phyloP scores from a whole-genome alignment of 352 stramenopile species.

The Pythium aristosporum region DNA sequence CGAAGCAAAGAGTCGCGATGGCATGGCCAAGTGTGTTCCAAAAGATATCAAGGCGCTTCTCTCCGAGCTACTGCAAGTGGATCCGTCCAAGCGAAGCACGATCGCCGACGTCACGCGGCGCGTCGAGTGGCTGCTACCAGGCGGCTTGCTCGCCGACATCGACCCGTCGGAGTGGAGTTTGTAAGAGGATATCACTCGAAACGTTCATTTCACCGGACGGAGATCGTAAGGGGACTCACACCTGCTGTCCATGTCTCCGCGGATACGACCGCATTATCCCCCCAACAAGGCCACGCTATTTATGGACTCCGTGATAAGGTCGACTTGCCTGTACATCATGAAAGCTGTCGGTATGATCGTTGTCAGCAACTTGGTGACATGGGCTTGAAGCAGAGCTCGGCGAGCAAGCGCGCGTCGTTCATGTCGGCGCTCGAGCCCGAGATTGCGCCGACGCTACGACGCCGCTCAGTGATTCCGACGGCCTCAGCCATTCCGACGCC shows the following conservation, averaged over 20 bases:
- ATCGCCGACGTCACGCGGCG: conserved; percentile 2
- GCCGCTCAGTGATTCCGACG: conserved; percentile 14
- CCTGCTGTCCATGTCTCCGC: no score
- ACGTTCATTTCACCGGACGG: no score
- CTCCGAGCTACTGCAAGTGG: conserved; percentile 10
- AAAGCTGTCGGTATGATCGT: no score
- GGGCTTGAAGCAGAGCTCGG: conserved; percentile 7
- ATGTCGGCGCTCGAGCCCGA: conserved; percentile 18
- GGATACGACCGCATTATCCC: no score
- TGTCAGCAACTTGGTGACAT: neutral
- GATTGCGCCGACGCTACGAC: conserved; percentile 14
- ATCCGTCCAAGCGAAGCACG: conserved; percentile 6
- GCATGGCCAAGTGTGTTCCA: neutral
- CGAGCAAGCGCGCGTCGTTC: conserved; percentile 17
- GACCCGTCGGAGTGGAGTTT: conserved; percentile 17
- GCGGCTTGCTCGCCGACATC: neutral
- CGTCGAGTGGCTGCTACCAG: conserved; percentile 12
- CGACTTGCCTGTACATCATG: neutral
- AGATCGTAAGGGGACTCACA: no score
- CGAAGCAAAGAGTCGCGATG: neutral
- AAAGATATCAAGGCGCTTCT: conserved; percentile 15
- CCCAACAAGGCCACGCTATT: no score
- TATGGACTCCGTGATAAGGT: neutral
- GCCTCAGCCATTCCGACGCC: conserved; percentile 33
- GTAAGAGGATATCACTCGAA: neutral